Percentiles rank a stretch among this genome's conserved stretches.
Conservation (phyloP, 192 early-diverging fungal genomes). For the Backusella luteola region DNA sequence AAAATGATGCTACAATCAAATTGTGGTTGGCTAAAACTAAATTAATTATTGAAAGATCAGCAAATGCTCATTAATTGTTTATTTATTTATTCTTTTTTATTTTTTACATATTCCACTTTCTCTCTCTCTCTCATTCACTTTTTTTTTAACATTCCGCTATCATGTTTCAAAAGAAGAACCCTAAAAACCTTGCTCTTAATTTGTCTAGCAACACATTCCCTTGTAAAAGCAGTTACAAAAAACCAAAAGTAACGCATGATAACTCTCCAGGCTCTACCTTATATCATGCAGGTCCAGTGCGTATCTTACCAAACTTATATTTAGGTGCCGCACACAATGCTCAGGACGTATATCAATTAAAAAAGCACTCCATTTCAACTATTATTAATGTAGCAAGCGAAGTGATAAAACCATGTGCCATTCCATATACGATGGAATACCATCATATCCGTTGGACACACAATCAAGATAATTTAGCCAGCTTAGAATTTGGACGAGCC, state of each 20-base stretch:
- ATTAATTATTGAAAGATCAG: conserved; percentile 9
- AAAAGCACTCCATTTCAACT: conserved; percentile 35
- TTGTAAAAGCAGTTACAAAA: not conserved
- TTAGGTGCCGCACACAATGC: conserved; percentile 67
- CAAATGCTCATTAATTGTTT: conserved; percentile 10
- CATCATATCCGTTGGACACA: conserved; percentile 72
- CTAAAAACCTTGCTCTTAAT: conserved; percentile 12
- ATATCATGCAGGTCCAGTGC: conserved; percentile 46
- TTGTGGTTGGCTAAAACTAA: conserved; percentile 13
- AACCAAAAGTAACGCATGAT: not conserved
- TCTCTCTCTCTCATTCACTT: not conserved
- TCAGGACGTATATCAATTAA: conserved; percentile 30
- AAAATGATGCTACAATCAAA: conserved; percentile 2
- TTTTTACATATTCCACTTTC: not conserved
- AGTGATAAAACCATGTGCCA: conserved; percentile 33
- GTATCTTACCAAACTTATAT: conserved; percentile 62
- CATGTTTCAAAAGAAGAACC: conserved; percentile 2
- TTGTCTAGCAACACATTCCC: not conserved
- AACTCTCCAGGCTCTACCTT: not conserved
- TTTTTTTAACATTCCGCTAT: not conserved
- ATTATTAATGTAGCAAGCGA: conserved; percentile 77
- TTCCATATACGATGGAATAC: conserved; percentile 43
- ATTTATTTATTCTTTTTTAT: not conserved
- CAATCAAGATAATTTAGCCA: conserved; percentile 58
- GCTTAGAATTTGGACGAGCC: conserved; percentile 54